Base-by-base conservation (phyloP, 305 asterid species). In the Fraxinus velutina region DNA sequence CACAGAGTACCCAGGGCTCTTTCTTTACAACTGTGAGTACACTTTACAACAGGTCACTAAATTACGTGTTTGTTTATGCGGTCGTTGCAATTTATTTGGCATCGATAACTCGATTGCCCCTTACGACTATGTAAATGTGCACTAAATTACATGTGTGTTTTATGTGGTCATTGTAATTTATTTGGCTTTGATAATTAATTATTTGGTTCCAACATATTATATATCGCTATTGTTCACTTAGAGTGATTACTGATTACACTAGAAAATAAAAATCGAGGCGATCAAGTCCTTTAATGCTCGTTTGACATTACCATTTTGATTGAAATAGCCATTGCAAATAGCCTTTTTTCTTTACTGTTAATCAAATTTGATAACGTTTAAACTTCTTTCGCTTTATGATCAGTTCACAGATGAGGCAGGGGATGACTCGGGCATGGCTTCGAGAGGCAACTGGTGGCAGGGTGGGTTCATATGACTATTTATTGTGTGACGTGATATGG, bases 361-460 rank as follows among this genome's bases (percentile, higher is more conserved):
- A 27, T 75, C 52, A 4, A 39, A 29, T n/a, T 60, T 29, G 7
- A 71, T 79, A 30, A 47, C 36, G 30, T 73, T 8, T 78, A n/a
- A n/a, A 37, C 37, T 21, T n/a, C 24, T 34, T 7, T 1, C 73
- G 36, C 17, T 55, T 2, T 36, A 6, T 52, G 19, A 6, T 81
- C 86, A 92, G 96, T 89, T 86, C 84, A 88, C 90, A 84, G 97
- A 94, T 12, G 89, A 85, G 0, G 92, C 87, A 52, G 97, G 90
- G 81, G 97, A 93, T 78, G 98, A 90, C 76, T 83, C 91, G 0
- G 93, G 87, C 81, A 84, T 89, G 73, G 98, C 97, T 82, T 93
- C 97, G 1, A 89, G 97, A 72, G 98, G 98, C 36, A 92, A 94
- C 79, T 94, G 98, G 98, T 94, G 98, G 98, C 92, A 89, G 90